Evolutionary conservation across 2,329 filamentous ascomycete species (phyloP).

Genomic region (Ceratocystis variospora): DNA sequence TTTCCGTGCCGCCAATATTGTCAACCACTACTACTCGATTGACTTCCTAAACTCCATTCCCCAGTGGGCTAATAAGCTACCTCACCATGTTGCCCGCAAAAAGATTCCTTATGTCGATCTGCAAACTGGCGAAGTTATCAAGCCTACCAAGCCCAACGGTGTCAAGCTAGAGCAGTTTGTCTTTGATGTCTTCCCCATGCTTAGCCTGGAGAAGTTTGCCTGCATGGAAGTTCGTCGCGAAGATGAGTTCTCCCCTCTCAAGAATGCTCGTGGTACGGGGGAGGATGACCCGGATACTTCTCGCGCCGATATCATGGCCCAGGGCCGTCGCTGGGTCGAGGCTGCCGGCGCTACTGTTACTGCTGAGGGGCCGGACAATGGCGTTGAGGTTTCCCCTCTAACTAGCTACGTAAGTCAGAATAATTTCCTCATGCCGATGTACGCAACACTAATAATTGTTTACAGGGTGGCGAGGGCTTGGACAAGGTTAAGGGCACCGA

Average conservation of each 20-base stretch:
- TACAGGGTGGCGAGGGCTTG: conserved; percentile 48
- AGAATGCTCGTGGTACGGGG: conserved; percentile 73
- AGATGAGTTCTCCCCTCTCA: conserved; percentile 95
- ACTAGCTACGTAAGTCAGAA: conserved; percentile 76
- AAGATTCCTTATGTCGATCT: conserved; percentile 85
- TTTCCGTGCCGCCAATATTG: conserved; percentile 96
- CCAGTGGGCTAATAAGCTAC: conserved; percentile 69
- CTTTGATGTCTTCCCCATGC: conserved; percentile 91
- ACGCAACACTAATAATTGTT: conserved; percentile 6
- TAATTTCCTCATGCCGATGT: conserved; percentile 19
- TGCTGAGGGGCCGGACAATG: conserved; percentile 46
- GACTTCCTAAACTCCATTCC: conserved; percentile 84
- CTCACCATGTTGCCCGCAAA: conserved; percentile 93
- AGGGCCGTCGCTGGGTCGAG: conserved; percentile 76
- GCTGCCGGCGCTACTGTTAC: conserved; percentile 63
- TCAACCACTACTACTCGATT: conserved; percentile 99
- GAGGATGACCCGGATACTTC: conserved; percentile 93
- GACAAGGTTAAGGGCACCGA: conserved; percentile 40
- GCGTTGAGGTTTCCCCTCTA: conserved; percentile 81
- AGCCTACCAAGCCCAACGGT: conserved; percentile 89
- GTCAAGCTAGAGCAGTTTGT: conserved; percentile 82
- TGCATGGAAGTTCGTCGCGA: conserved; percentile 92
- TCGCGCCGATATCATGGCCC: conserved; percentile 74
- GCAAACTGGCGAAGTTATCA: conserved; percentile 63
- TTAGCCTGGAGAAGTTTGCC: conserved; percentile 72